A percentile compares a stretch with the other conserved stretches of the same genome.
phyloP scores from a whole-genome alignment of 2,329 filamentous ascomycete genomes.

The Canariomyces notabilis region DNA sequence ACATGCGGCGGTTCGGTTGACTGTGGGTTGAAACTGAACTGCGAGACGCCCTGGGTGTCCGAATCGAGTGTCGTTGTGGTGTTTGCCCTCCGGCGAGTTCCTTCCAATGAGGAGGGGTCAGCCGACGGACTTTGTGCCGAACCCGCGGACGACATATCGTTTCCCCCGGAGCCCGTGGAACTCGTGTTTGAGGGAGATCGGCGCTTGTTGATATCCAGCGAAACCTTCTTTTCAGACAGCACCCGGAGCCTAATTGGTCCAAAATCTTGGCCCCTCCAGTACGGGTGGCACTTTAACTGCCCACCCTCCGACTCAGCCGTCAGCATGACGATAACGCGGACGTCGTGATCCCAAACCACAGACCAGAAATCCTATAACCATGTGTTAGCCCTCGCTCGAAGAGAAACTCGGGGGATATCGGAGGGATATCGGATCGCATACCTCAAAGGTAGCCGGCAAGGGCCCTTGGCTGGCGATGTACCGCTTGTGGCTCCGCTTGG shows the following conservation, averaged over 20 bases:
- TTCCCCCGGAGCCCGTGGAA: neutral
- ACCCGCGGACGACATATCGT: slow-evolving; percentile 22
- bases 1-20: slow-evolving; percentile 64
- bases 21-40: slow-evolving; percentile 25
- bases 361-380: slow-evolving; percentile 84
- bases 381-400: slow-evolving; percentile 25
- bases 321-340: slow-evolving; percentile 91
- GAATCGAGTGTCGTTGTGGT: slow-evolving; percentile 45
- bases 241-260: slow-evolving; percentile 69
- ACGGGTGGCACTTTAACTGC: slow-evolving; percentile 90
- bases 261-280: slow-evolving; percentile 79
- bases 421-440: slow-evolving; percentile 41
- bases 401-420: neutral
- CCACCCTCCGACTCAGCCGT: slow-evolving; percentile 92
- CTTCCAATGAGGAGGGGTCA: slow-evolving; percentile 29
- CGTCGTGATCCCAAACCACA: slow-evolving; percentile 93
- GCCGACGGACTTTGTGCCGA: slow-evolving; percentile 17
- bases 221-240: slow-evolving; percentile 77
- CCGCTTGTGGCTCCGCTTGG: slow-evolving; percentile 76
- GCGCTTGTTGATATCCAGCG: slow-evolving; percentile 62
- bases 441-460: slow-evolving; percentile 84
- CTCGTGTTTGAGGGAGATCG: slow-evolving; percentile 34
- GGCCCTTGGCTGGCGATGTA: slow-evolving; percentile 97
- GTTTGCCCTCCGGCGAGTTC: slow-evolving; percentile 48
- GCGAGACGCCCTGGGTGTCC: slow-evolving; percentile 28